A percentile compares a stretch with the other conserved stretches of the same genome.
These are phyloP conservation scores for Fusarium secorum DNA, from an alignment of 2,329 filamentous ascomycete genomes.

Conservation along the genomic window DNA sequence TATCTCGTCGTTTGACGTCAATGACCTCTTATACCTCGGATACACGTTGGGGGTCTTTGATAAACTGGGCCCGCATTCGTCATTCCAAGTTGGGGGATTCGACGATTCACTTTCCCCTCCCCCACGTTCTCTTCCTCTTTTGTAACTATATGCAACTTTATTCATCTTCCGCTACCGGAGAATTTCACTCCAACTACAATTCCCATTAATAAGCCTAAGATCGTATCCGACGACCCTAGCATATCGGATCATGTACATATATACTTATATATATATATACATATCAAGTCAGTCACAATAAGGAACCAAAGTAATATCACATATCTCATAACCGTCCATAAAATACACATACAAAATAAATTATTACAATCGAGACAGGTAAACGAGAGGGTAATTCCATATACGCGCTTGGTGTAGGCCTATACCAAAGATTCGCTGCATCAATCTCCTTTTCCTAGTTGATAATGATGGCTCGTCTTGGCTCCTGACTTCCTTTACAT, in stretches of 20 bases:
- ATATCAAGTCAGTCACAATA: not conserved
- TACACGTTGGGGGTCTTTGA: constrained; percentile 13
- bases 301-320: not conserved
- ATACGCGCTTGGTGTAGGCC: constrained; percentile 30
- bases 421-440: constrained; percentile 20
- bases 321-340: not conserved
- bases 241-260: not conserved
- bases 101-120: constrained; percentile 10
- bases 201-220: not conserved
- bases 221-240: not conserved
- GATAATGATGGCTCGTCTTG: constrained; percentile 3
- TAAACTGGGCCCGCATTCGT: constrained; percentile 37
- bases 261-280: not conserved
- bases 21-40: constrained; percentile 10
- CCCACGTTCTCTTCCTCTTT: constrained; percentile 24
- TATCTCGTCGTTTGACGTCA: constrained; percentile 2
- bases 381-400: constrained; percentile 37
- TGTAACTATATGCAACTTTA: not conserved
- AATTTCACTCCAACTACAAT: not conserved
- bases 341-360: constrained; percentile 34
- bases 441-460: constrained; percentile 1
- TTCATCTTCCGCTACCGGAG: constrained; percentile 12
- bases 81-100: constrained; percentile 33
- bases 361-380: constrained; percentile 42
- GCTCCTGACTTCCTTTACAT: constrained; percentile 5